Evolutionary conservation across 2,329 filamentous ascomycete species (phyloP).

Genomic region (Arachnomyces sp.): DNA sequence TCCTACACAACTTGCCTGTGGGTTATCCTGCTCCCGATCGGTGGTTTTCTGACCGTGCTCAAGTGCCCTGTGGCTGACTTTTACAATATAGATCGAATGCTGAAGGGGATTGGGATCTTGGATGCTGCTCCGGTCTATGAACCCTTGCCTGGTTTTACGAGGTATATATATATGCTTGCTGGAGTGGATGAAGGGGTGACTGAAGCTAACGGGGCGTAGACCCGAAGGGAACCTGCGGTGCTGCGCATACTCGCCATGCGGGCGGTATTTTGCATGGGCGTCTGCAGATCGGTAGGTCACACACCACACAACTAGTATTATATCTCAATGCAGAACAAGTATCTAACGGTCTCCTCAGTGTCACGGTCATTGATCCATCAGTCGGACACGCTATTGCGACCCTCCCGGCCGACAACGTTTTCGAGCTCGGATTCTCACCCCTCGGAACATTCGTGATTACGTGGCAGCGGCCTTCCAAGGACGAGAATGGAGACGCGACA

Average conservation of each 20-base stretch:
- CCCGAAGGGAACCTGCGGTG: constrained; percentile 92
- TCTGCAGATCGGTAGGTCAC: constrained; percentile 60
- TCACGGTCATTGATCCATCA: constrained; percentile 75
- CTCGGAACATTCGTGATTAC: constrained; percentile 88
- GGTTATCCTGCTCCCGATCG: constrained; percentile 21
- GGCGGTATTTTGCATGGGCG: constrained; percentile 93
- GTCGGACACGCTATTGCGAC: constrained; percentile 64
- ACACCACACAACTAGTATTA: neutral
- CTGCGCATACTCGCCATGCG: constrained; percentile 90
- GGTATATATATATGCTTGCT: constrained; percentile 29
- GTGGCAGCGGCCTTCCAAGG: constrained; percentile 89
- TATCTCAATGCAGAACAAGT: constrained; percentile 1
- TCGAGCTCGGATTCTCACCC: constrained; percentile 90
- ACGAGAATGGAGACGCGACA: constrained; percentile 82
- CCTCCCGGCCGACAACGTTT: constrained; percentile 74
- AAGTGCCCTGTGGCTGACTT: neutral
- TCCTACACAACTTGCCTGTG: constrained; percentile 87
- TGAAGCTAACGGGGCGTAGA: constrained; percentile 36
- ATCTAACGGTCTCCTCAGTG: constrained; percentile 40
- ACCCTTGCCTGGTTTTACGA: constrained; percentile 67
- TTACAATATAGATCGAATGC: constrained; percentile 61
- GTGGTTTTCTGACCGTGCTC: neutral
- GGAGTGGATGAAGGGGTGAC: constrained; percentile 11
- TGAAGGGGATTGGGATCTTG: constrained; percentile 90
- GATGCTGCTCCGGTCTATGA: constrained; percentile 86